Percentiles rank a stretch among this genome's conserved stretches.
phyloP scores from a whole-genome alignment of 2,329 filamentous ascomycete genomes.

The Aspergillus quadrilineatus region DNA sequence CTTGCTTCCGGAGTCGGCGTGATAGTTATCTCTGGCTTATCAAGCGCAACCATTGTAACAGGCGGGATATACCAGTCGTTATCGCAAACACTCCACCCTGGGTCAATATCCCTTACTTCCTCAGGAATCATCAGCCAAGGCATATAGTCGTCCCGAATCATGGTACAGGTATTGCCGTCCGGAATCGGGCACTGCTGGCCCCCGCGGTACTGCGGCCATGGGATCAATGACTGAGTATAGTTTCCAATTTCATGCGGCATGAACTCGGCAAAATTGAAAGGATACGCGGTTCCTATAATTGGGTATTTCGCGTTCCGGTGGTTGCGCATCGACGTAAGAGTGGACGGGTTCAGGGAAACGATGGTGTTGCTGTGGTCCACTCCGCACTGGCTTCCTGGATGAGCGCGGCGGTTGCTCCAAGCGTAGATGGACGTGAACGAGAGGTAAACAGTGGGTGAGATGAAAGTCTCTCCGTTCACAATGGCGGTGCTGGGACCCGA shows the following conservation, averaged over 20 bases:
- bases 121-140: constrained; percentile 23
- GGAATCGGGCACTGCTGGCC: constrained; percentile 21
- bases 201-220: constrained; percentile 24
- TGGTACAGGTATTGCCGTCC: constrained; percentile 16
- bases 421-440: constrained; percentile 26
- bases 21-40: not conserved
- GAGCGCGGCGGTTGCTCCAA: constrained; percentile 21
- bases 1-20: constrained; percentile 20
- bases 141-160: constrained; percentile 24
- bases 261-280: constrained; percentile 26
- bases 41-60: constrained; percentile 21
- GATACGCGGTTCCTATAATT: constrained; percentile 20
- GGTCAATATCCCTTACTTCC: constrained; percentile 20
- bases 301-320: constrained; percentile 27
- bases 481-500: constrained; percentile 23
- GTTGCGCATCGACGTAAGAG: constrained; percentile 18
- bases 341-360: constrained; percentile 19
- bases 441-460: constrained; percentile 24
- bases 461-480: constrained; percentile 21
- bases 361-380: constrained; percentile 19
- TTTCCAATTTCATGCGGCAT: constrained; percentile 20
- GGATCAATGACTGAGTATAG: constrained; percentile 20
- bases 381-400: constrained; percentile 21
- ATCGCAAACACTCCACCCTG: constrained; percentile 21
- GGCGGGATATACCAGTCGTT: constrained; percentile 24